A percentile compares a stretch with the other conserved stretches of the same genome.
Evolutionary conservation across 306 rosid species (phyloP).

Genomic region (Herpetospermum pedunculosum): DNA sequence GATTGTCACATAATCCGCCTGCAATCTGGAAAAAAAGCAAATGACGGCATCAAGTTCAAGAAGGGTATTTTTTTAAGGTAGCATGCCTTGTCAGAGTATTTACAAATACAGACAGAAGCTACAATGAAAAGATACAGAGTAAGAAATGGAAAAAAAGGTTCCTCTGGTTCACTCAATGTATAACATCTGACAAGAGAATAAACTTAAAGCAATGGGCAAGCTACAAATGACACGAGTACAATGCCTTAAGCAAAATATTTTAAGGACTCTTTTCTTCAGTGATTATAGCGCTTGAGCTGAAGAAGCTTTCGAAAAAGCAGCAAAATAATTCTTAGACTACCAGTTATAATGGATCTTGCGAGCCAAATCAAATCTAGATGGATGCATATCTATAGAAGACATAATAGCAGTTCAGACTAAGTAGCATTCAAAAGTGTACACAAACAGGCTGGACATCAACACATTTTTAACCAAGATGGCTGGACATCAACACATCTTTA

Average conservation of each 20-base stretch:
- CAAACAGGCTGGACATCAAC: neutral
- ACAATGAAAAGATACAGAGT: neutral
- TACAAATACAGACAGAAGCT: neutral
- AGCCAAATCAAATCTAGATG: neutral
- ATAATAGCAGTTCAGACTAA: neutral
- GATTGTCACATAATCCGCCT: slow-evolving; percentile 71
- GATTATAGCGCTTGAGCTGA: neutral
- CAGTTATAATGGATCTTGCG: neutral
- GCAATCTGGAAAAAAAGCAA: slow-evolving; percentile 39
- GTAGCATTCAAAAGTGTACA: neutral
- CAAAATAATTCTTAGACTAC: neutral
- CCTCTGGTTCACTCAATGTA: neutral
- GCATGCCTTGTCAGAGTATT: neutral
- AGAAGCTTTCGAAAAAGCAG: neutral
- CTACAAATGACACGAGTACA: neutral
- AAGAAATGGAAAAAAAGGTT: neutral
- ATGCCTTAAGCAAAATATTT: neutral
- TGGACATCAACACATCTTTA: neutral
- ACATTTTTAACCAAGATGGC: neutral
- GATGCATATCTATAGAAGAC: neutral
- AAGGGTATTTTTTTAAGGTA: neutral
- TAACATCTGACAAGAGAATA: neutral
- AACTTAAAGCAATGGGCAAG: neutral
- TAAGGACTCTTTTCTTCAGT: neutral
- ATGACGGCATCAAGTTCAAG: slow-evolving; percentile 4